Base-by-base conservation (phyloP, 495 filamentous ascomycete genomes). In the Lasiosphaeria ovina region DNA sequence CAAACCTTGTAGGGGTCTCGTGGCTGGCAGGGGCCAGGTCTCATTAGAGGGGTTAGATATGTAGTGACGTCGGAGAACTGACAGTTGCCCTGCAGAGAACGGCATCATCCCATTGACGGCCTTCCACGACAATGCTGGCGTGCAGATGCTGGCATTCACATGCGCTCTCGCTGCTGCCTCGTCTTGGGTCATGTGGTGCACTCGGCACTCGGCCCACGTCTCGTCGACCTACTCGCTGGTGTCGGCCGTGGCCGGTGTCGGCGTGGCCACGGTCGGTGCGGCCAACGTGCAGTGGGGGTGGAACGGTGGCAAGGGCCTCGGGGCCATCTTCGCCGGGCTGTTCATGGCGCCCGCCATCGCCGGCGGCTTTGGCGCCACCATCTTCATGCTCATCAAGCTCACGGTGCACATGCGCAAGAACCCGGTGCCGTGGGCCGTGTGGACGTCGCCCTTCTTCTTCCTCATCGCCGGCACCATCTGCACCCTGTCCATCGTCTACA, bases 221-320 rank as follows among this genome's bases (percentile, higher is more conserved):
- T 88, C 85, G 0, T 85, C 87, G 5, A 89, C 86, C 1, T 83
- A 89, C 72, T 86, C 84, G 9, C 78, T 88, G 54, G 77, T 88
- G 57, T 81, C 81, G 54, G 84, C 82, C 54, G 72, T 89, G 24
- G 75, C 84, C 58, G 87, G 86, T 63, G 83, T 88, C 58, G 86
- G 86, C 38, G 78, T 89, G 59, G 86, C 86, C 0, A 70, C 83
- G 5, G 71, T 83, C 50, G 81, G 84, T n/a, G 66, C 72, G 17
- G 67, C 67, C 4, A 69, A 83, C 9, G 72, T 88, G 51, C 71
- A 74, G 44, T 90, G 87, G 87, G 78, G 69, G 33, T 69, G 66
- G 66, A 84, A 82, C 77, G 35, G 62, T 33, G 69, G 68, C 57
- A 54, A 74, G 61, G 70, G 42, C 73, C 79, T 59, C 76, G 85